These are phyloP conservation scores for Rhodotorula graminis DNA, from an alignment of 768 basidiomycete genomes.

Conservation along the genomic window DNA sequence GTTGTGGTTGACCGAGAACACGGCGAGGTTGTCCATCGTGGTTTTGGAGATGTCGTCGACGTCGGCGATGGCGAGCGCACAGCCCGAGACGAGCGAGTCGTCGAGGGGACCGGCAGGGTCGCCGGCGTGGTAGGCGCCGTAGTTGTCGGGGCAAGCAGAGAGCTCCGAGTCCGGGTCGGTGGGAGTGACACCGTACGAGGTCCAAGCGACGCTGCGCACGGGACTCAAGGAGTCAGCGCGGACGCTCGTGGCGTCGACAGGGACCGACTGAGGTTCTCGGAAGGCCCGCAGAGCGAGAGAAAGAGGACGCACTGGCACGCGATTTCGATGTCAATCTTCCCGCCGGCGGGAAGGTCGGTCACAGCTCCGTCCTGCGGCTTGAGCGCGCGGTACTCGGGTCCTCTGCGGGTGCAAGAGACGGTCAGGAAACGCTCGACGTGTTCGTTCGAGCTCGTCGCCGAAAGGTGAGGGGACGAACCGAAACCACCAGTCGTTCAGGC, in stretches of 20 bases:
- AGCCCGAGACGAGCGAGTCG: slow-evolving; percentile 36
- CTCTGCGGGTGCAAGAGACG: background rate
- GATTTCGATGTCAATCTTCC: slow-evolving; percentile 39
- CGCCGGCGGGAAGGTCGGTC: slow-evolving; percentile 40
- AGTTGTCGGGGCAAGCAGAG: slow-evolving; percentile 39
- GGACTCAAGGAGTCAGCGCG: no score
- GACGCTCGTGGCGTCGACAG: no score
- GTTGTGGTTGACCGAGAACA: slow-evolving; percentile 43
- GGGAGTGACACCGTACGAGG: slow-evolving; percentile 33
- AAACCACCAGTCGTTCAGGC: slow-evolving; percentile 40
- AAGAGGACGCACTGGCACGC: slow-evolving; percentile 35
- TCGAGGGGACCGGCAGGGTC: slow-evolving; percentile 22
- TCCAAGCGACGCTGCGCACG: slow-evolving; percentile 29
- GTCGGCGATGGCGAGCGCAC: slow-evolving; percentile 43
- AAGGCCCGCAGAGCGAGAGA: no score
- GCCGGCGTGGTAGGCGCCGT: slow-evolving; percentile 42
- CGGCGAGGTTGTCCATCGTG: slow-evolving; percentile 40
- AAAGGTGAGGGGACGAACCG: background rate
- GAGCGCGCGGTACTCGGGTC: slow-evolving; percentile 4
- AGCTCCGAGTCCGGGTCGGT: slow-evolving; percentile 12
- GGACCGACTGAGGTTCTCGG: no score
- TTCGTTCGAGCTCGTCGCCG: no score
- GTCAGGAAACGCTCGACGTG: background rate
- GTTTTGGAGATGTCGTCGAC: slow-evolving; percentile 31
- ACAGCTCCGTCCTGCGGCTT: slow-evolving; percentile 23